Evolutionary conservation across 2,329 filamentous ascomycete species (phyloP).

Genomic region (Periconia digitata): DNA sequence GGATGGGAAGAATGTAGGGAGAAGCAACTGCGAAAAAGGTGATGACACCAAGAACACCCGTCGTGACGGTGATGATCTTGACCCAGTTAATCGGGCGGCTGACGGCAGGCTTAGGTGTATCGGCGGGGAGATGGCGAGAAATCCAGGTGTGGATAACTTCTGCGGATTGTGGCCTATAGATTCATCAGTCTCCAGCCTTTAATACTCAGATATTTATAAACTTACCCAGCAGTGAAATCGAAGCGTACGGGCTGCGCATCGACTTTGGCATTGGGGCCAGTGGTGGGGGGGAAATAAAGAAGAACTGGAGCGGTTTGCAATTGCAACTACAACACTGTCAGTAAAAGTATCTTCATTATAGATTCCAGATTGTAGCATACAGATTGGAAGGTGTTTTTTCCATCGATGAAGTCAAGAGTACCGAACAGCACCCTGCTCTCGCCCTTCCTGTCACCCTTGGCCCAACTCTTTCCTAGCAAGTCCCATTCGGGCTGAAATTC

Average conservation of each 20-base stretch:
- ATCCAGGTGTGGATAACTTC: conserved; percentile 82
- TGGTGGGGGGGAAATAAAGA: conserved; percentile 81
- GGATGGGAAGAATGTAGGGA: conserved; percentile 76
- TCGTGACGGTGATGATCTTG: conserved; percentile 68
- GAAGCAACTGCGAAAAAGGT: conserved; percentile 72
- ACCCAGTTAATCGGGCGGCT: conserved; percentile 85
- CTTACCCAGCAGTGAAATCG: conserved; percentile 81
- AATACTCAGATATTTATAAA: background rate
- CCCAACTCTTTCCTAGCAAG: conserved; percentile 82
- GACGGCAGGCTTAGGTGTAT: conserved; percentile 71
- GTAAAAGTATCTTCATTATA: background rate
- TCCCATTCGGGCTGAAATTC: conserved; percentile 97
- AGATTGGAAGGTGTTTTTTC: conserved; percentile 81
- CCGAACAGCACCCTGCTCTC: conserved; percentile 75
- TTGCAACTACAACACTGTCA: conserved; percentile 66
- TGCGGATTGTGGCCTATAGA: conserved; percentile 66
- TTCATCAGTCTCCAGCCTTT: conserved; percentile 5
- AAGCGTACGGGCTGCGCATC: conserved; percentile 72
- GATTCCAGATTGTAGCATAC: conserved; percentile 53
- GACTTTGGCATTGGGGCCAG: conserved; percentile 73
- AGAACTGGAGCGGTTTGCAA: conserved; percentile 94
- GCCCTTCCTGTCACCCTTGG: conserved; percentile 75
- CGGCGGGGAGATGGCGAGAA: conserved; percentile 69
- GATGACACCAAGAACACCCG: conserved; percentile 67
- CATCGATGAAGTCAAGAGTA: conserved; percentile 85